These are phyloP conservation scores for Ustilago loliicola DNA, from an alignment of 1,284 basidiomycete species.

Conservation along the genomic window DNA sequence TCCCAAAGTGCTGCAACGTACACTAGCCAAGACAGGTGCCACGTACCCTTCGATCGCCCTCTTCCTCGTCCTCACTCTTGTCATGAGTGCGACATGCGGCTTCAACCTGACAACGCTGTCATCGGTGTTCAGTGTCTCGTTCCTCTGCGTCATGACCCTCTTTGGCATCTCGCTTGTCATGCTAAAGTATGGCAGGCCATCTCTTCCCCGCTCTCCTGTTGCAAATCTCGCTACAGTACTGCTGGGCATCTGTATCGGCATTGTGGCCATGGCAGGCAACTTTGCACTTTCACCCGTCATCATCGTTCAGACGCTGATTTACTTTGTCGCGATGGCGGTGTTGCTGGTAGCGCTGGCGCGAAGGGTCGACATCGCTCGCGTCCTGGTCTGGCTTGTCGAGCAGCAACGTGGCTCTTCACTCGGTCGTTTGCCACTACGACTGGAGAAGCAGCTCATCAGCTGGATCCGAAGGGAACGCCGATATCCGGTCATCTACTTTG, in stretches of 20 bases:
- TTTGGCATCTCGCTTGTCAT: constrained; percentile 77
- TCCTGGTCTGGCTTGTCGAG: constrained; percentile 77
- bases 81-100: constrained; percentile 77
- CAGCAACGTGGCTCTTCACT: constrained; percentile 72
- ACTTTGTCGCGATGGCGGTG: constrained; percentile 71
- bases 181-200: constrained; percentile 77
- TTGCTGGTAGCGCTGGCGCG: constrained; percentile 74
- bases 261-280: constrained; percentile 73
- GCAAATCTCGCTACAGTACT: constrained; percentile 72
- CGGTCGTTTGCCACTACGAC: constrained; percentile 56
- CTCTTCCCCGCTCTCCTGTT: constrained; percentile 74
- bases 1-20: constrained; percentile 74
- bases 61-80: constrained; percentile 74
- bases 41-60: constrained; percentile 75
- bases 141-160: constrained; percentile 77
- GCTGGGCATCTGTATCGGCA: constrained; percentile 75
- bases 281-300: constrained; percentile 74
- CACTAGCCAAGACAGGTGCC: constrained; percentile 75
- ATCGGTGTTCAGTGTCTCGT: constrained; percentile 73
- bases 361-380: constrained; percentile 75
- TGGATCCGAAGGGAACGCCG: constrained; percentile 74
- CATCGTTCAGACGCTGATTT: constrained; percentile 73
- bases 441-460: constrained; percentile 72
- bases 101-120: constrained; percentile 72
- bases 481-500: constrained; percentile 73